Evolutionary conservation across 2,329 filamentous ascomycete species (phyloP).

Genomic region (Colletotrichum tofieldiae): DNA sequence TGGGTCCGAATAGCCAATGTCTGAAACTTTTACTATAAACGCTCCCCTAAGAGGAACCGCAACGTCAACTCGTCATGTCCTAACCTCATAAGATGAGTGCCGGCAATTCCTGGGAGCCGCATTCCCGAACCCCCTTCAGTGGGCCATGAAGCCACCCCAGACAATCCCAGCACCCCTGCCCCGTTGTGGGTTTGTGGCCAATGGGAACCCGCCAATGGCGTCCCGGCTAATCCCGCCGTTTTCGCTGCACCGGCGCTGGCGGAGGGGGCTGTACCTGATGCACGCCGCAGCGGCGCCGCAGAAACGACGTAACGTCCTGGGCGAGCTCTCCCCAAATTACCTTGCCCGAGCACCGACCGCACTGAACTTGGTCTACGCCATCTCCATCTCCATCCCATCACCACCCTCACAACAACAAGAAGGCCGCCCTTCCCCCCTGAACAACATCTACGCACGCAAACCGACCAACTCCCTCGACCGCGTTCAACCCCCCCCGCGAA

Average conservation of each 20-base stretch:
- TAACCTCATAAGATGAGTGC: slow-evolving; percentile 5
- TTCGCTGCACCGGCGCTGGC: slow-evolving; percentile 30
- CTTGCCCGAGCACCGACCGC: slow-evolving; percentile 15
- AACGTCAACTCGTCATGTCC: background rate
- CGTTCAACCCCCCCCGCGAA: background rate
- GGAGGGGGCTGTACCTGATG: slow-evolving; percentile 38
- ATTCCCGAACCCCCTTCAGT: slow-evolving; percentile 31
- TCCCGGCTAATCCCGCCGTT: slow-evolving; percentile 41
- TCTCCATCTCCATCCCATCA: slow-evolving; percentile 23
- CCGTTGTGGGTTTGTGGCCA: slow-evolving; percentile 17
- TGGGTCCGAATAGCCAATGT: background rate
- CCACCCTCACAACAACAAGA: slow-evolving; percentile 5
- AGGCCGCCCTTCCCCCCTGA: background rate
- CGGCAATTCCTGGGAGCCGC: background rate
- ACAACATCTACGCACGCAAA: background rate
- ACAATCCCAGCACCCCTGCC: slow-evolving; percentile 10
- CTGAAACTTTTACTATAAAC: background rate
- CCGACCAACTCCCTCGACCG: slow-evolving; percentile 9
- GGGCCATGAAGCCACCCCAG: slow-evolving; percentile 37
- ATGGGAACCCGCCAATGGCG: slow-evolving; percentile 28
- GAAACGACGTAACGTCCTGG: slow-evolving; percentile 25
- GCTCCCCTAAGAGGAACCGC: background rate
- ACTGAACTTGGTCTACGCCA: slow-evolving; percentile 24
- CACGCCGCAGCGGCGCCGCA: slow-evolving; percentile 15
- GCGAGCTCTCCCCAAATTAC: slow-evolving; percentile 18